These are phyloP conservation scores for Aotearoamyces nothofagi DNA, from an alignment of 2,329 filamentous ascomycete genomes.

Conservation along the genomic window DNA sequence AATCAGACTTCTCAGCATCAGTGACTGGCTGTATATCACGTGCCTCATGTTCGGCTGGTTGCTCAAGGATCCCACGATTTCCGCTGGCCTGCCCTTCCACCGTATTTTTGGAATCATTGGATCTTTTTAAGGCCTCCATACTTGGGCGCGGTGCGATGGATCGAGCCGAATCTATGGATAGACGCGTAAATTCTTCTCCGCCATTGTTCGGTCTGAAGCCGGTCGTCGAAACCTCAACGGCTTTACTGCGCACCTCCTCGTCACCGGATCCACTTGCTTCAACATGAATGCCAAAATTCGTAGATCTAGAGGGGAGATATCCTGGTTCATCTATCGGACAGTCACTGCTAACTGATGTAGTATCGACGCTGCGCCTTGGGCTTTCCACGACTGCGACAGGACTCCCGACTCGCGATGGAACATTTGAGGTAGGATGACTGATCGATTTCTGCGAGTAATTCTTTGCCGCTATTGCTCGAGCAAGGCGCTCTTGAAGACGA, in stretches of 20 bases:
- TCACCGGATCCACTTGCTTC: constrained; percentile 3
- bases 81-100: background rate
- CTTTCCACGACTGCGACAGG: constrained; percentile 29
- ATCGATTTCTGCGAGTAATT: constrained; percentile 31
- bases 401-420: constrained; percentile 34
- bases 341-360: background rate
- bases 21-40: constrained; percentile 22
- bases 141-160: constrained; percentile 11
- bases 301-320: background rate
- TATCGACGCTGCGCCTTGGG: constrained; percentile 22
- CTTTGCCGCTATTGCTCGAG: constrained; percentile 71
- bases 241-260: background rate
- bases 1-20: constrained; percentile 15
- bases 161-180: constrained; percentile 14
- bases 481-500: constrained; percentile 75
- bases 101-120: background rate
- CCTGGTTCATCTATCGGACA: background rate
- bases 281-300: background rate
- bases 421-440: constrained; percentile 29
- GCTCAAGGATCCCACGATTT: background rate
- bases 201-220: constrained; percentile 7
- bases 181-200: constrained; percentile 9
- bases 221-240: constrained; percentile 3
- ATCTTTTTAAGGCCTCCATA: background rate
- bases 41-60: constrained; percentile 22